Base-by-base conservation (phyloP, 495 filamentous ascomycete genomes). In the Neohortaea acidophila region DNA sequence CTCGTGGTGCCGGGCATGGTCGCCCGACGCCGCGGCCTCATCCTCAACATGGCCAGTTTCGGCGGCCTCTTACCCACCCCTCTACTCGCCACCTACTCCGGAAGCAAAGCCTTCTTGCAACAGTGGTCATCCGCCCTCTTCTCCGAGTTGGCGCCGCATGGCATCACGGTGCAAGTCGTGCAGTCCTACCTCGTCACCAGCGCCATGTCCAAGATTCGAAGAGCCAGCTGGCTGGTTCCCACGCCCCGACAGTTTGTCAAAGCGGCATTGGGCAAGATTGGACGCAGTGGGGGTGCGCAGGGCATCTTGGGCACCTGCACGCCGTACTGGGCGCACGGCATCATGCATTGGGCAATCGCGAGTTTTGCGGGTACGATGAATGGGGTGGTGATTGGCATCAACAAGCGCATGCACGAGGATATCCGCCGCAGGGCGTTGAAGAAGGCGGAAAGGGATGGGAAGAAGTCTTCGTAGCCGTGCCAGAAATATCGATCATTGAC, bases 31-130 rank as follows among this genome's bases (percentile, higher is more conserved):
- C 76, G 77, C 33, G 89, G 91, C 21, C 65, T 99, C 18, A 85
- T 99, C 52, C 64, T 99, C 19, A 99, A 86, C 33, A 94, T 99
- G 85, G 91, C 87, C 28, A 92, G 83, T 27, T 89, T 94, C 53
- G 89, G 80, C 41, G 91, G 87, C 39, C 69, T 84, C 43, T 64
- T 89, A 42, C 91, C 91, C 13, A 93, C 84, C 2, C 91, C 89
- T 1, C 73, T 92, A 20, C 73, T 99, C 12, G 89, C 91, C 15
- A 94, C 87, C 5, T 99, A 99, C 69, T 91, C 82, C 41, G 91
- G 91, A 39, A 82, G 75, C 71, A 99, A 99, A 65, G 87, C 91
- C 18, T 99, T 99, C 70, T 70, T 99, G 41, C 86, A 94, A 59
- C 77, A 91, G 56, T 99, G 91, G 91, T 93, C 83, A 31, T 76